Evolutionary conservation across 352 stramenopile species (phyloP).

Genomic region (Globisporangium sylvaticum): DNA sequence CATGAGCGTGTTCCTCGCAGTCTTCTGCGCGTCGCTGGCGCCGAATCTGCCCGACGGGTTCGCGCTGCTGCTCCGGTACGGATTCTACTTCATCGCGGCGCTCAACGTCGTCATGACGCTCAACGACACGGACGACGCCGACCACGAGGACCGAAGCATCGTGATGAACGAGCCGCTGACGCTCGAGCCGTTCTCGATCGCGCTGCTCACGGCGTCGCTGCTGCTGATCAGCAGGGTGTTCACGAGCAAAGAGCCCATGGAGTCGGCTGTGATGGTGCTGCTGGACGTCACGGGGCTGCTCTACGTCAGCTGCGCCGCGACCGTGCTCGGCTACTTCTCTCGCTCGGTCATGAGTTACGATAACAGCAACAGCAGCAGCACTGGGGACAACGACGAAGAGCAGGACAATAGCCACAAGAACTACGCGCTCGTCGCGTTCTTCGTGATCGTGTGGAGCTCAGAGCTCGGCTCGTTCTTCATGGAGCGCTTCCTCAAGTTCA

Average conservation of each 20-base stretch:
- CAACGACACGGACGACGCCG: background rate
- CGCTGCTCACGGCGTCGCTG: slow-evolving; percentile 35
- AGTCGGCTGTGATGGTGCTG: slow-evolving; percentile 51
- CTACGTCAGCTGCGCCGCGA: slow-evolving; percentile 40
- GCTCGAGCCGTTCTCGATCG: slow-evolving; percentile 53
- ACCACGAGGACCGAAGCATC: slow-evolving; percentile 1
- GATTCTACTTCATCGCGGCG: slow-evolving; percentile 49
- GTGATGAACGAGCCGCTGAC: slow-evolving; percentile 20
- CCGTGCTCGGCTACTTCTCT: slow-evolving; percentile 48
- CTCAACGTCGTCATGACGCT: slow-evolving; percentile 42
- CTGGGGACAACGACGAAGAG: slow-evolving; percentile 6
- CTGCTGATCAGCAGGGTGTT: slow-evolving; percentile 44
- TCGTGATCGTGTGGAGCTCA: slow-evolving; percentile 51
- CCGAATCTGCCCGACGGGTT: slow-evolving; percentile 45
- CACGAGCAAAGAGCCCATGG: slow-evolving; percentile 59
- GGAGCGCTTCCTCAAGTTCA: slow-evolving; percentile 37
- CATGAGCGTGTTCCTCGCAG: slow-evolving; percentile 33
- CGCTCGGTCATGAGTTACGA: slow-evolving; percentile 17
- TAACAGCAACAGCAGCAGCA: slow-evolving; percentile 13
- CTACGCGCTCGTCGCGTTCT: slow-evolving; percentile 33
- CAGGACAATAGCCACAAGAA: background rate
- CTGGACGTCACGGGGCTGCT: slow-evolving; percentile 49
- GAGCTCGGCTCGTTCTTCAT: slow-evolving; percentile 53
- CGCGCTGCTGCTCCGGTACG: slow-evolving; percentile 39
- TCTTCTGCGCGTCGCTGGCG: slow-evolving; percentile 31